phyloP scores from a whole-genome alignment of 2,329 filamentous ascomycete species.

The Juglanconis sp. region DNA sequence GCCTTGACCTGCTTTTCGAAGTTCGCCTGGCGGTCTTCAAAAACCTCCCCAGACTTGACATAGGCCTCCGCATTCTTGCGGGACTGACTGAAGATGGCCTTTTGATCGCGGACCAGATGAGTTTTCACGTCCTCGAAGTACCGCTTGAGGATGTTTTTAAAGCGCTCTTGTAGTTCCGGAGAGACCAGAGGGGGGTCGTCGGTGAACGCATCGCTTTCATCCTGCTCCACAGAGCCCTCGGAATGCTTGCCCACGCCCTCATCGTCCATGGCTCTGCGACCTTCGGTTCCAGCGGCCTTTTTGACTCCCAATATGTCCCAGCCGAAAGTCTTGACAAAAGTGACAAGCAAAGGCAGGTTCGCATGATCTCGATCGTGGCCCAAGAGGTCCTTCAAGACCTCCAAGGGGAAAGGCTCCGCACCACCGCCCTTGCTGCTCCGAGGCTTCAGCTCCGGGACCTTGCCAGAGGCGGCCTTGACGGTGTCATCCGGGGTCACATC shows the following conservation, averaged over 20 bases:
- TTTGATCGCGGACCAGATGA: constrained; percentile 88
- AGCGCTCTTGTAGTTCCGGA: constrained; percentile 77
- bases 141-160: constrained; percentile 77
- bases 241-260: constrained; percentile 64
- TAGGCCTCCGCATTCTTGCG: constrained; percentile 97
- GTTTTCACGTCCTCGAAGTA: constrained; percentile 93
- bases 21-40: constrained; percentile 93
- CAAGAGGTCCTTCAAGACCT: constrained; percentile 95
- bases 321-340: constrained; percentile 93
- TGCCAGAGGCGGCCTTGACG: constrained; percentile 60
- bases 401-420: constrained; percentile 89
- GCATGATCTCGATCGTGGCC: constrained; percentile 89
- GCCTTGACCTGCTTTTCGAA: constrained; percentile 92
- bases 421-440: constrained; percentile 61
- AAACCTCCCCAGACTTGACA: constrained; percentile 96
- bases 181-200: constrained; percentile 73
- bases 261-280: constrained; percentile 79
- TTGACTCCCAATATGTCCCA: constrained; percentile 92
- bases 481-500: constrained; percentile 63
- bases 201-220: constrained; percentile 38
- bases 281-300: constrained; percentile 60
- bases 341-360: constrained; percentile 85
- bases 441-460: constrained; percentile 58
- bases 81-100: constrained; percentile 79
- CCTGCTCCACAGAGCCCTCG: constrained; percentile 43